Base-by-base conservation (phyloP, 2,329 filamentous ascomycete genomes). In the Trichoderma pleuroti region DNA sequence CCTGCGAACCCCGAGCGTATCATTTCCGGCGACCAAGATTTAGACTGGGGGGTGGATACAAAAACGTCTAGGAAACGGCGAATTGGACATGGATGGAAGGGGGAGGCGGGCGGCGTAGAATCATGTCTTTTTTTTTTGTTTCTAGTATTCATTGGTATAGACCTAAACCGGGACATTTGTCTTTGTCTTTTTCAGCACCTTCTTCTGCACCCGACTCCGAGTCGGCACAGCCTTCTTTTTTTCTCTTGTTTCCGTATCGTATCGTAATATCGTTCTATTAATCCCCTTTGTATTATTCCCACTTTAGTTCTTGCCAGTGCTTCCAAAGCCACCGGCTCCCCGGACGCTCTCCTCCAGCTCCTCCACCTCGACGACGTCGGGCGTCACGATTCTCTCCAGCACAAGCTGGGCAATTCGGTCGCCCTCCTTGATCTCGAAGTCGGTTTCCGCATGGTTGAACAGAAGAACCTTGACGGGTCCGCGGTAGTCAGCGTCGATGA, bases 401-500 rank as follows among this genome's bases (percentile, higher is more conserved):
- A 99, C 90, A 75, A 99, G 87, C 86, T 99, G 96, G 54, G 96
- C 97, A 77, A 99, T 85, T 67, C 96, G 91, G 82, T 99, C 96
- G 63, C 95, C 95, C 78, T 92, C 90, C 77, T 91, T 91, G 74
- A 99, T 85, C 74, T 83, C 85, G 78, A 97, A 98, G 80, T 97
- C 94, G 52, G 83, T 82, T 64, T 97, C 94, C 65, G 87, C 87
- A 81, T 97, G 91, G 84, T 99, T 99, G 82, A 98, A 98, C 66
- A 99, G 88, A 75, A 99, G 86, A 30, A 99, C 92, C 85, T 97
- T 97, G 77, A 99, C 91, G 75, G 92, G 92, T 24, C 96, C 96
- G 42, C 96, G 89, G 85, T 99, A 99, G 82, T 99, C 96, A 39
- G 95, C 94, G 81, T 99, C 96, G 76, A 99, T 98, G 74, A 99